Evolutionary conservation across 805 yeast genomes (phyloP).

Genomic region (Lipomyces kockii): DNA sequence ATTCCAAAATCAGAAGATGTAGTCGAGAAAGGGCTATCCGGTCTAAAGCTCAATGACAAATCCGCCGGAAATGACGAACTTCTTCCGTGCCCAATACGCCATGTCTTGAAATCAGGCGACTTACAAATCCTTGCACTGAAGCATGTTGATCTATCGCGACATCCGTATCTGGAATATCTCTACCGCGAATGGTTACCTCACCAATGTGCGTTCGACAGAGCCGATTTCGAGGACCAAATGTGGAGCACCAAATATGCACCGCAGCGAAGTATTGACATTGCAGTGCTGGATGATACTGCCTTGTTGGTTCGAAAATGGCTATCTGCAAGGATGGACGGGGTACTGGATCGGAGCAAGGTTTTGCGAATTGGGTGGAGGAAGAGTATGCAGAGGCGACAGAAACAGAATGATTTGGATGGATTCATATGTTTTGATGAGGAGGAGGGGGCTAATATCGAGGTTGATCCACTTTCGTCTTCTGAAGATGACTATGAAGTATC

Average conservation of each 20-base stretch:
- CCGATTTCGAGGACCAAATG: conserved; percentile 39
- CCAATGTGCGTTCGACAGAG: conserved; percentile 39
- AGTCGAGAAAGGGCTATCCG: neutral
- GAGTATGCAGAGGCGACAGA: conserved; percentile 3
- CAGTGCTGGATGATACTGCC: conserved; percentile 51
- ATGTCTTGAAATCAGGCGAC: conserved; percentile 8
- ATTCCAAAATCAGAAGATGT: neutral
- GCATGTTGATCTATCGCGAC: conserved; percentile 12
- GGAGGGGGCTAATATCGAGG: conserved; percentile 39
- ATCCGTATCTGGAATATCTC: conserved; percentile 27
- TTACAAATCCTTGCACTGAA: conserved; percentile 9
- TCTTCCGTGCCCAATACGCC: conserved; percentile 16
- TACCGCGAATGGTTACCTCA: conserved; percentile 3
- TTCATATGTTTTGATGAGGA: conserved; percentile 45
- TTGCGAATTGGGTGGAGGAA: conserved; percentile 2
- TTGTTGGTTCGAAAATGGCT: conserved; percentile 61
- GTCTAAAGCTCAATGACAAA: neutral
- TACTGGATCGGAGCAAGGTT: conserved; percentile 11
- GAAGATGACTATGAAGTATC: conserved; percentile 23
- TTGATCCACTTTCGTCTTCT: conserved; percentile 31
- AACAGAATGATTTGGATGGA: conserved; percentile 32
- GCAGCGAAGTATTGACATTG: conserved; percentile 47
- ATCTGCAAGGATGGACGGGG: conserved; percentile 49
- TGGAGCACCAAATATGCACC: conserved; percentile 43
- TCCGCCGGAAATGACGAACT: neutral